Conservation (phyloP, 129 eudicot genomes). For the Kitagawia praeruptora region DNA sequence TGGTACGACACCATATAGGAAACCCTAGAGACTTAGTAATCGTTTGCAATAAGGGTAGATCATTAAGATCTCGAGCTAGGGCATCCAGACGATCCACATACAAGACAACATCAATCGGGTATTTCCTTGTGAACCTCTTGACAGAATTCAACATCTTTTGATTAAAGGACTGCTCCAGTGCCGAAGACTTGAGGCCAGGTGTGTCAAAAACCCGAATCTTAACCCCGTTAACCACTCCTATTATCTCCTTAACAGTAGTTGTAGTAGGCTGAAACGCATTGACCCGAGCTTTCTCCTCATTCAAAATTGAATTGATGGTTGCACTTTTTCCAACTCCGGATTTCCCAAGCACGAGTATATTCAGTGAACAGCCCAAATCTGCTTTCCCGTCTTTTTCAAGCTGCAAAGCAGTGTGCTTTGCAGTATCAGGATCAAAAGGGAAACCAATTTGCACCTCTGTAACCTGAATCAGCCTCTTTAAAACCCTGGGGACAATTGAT, state of each 20-base stretch:
- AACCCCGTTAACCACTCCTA: constrained; percentile 23
- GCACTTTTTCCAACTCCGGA: constrained; percentile 59
- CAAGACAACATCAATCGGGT: constrained; percentile 35
- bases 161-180: constrained; percentile 36
- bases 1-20: background rate
- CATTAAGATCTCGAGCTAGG: constrained; percentile 46
- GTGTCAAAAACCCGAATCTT: constrained; percentile 7
- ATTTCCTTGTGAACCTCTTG: constrained; percentile 34
- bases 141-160: constrained; percentile 34
- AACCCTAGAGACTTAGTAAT: constrained; percentile 10
- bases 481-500: constrained; percentile 36
- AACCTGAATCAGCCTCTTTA: constrained; percentile 32
- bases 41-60: constrained; percentile 32
- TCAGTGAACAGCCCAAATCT: constrained; percentile 34
- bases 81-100: constrained; percentile 51
- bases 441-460: constrained; percentile 34
- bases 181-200: constrained; percentile 8
- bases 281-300: constrained; percentile 35
- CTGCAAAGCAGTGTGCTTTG: constrained; percentile 33
- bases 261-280: constrained; percentile 43
- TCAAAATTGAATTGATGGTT: constrained; percentile 40
- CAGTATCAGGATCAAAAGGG: constrained; percentile 32
- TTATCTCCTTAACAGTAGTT: constrained; percentile 20
- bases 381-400: constrained; percentile 38
- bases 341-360: constrained; percentile 43